Evolutionary conservation across 768 basidiomycete genomes (phyloP).

Genomic region (Pisolithus orientalis): DNA sequence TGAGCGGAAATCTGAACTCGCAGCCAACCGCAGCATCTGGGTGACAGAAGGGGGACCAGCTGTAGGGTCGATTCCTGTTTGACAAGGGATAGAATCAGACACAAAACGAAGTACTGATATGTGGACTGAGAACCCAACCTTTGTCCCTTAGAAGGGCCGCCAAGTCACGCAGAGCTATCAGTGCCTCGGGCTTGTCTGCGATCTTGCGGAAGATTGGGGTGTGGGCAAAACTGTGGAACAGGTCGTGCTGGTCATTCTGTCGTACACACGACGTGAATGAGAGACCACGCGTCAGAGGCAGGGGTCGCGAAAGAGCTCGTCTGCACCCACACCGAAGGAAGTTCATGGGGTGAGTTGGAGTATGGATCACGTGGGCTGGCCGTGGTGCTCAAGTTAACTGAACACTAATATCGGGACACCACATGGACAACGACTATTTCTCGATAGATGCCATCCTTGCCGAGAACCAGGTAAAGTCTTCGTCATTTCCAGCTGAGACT

Average conservation of each 20-base stretch:
- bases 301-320: conserved; percentile 8
- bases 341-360: conserved; percentile 15
- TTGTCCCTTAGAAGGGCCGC: conserved; percentile 39
- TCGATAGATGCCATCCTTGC: conserved; percentile 87
- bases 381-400: conserved; percentile 9
- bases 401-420: background rate
- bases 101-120: background rate
- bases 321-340: conserved; percentile 9
- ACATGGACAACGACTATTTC: conserved; percentile 94
- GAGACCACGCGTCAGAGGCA: conserved; percentile 12
- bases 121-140: conserved; percentile 29
- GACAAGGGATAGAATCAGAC: background rate
- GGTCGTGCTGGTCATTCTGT: conserved; percentile 29
- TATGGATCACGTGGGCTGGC: conserved; percentile 9
- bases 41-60: conserved; percentile 41
- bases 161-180: conserved; percentile 43
- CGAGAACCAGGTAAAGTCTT: conserved; percentile 67
- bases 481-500: background rate
- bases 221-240: conserved; percentile 38
- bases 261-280: conserved; percentile 23
- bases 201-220: conserved; percentile 44
- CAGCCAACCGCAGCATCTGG: conserved; percentile 49
- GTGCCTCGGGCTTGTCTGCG: conserved; percentile 41
- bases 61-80: conserved; percentile 43
- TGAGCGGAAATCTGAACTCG: conserved; percentile 46